Evolutionary conservation across 768 basidiomycete genomes (phyloP).

Genomic region (Termitomyces sp.): DNA sequence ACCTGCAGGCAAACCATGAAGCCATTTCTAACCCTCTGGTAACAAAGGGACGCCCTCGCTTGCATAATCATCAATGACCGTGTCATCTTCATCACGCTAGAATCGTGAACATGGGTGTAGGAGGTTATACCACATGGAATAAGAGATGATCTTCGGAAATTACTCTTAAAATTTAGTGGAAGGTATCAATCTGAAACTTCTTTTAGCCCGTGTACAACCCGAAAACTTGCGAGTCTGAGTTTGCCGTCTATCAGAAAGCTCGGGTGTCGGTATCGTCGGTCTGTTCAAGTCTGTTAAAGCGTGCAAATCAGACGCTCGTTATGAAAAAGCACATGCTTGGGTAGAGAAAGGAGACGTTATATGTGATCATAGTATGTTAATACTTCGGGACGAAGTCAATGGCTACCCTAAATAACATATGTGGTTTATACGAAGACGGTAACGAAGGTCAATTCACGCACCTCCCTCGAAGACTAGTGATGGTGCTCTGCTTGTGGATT

Average conservation of each 20-base stretch:
- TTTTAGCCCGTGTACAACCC: background rate
- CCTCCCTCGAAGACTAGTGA: conserved; percentile 18
- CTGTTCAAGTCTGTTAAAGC: background rate
- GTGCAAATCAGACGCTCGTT: background rate
- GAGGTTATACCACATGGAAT: background rate
- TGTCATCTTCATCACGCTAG: background rate
- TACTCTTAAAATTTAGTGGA: background rate
- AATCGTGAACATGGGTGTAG: background rate
- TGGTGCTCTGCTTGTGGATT: conserved; percentile 19
- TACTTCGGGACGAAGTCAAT: background rate
- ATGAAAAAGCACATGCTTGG: background rate
- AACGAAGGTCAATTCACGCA: background rate
- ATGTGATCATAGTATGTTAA: background rate
- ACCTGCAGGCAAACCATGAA: no score
- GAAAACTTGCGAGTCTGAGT: background rate
- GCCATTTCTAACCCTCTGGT: background rate
- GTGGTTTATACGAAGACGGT: background rate
- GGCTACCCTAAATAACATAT: background rate
- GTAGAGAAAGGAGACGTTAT: background rate
- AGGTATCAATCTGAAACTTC: no score
- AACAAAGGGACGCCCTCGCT: background rate
- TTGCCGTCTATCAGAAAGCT: background rate
- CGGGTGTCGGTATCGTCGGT: background rate
- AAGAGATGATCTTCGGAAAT: background rate
- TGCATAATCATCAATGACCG: no score